phyloP scores from a whole-genome alignment of 2,329 filamentous ascomycete species.

The Colletotrichum lupini region DNA sequence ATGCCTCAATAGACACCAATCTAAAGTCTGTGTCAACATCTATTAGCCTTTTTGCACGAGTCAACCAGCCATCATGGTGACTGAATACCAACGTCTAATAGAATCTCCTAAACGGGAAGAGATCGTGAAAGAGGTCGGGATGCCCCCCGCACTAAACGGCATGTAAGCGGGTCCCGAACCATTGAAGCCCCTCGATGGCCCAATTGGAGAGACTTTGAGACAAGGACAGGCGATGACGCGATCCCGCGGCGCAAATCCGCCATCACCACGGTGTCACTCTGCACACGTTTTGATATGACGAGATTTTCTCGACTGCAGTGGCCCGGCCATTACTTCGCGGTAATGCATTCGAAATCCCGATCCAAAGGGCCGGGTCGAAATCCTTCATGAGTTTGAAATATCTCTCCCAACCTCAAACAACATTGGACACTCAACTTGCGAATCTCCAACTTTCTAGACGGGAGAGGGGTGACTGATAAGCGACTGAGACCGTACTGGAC shows the following conservation, averaged over 20 bases:
- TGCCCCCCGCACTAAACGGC: conserved; percentile 13
- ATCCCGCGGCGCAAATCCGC: conserved; percentile 31
- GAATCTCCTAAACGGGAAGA: not conserved
- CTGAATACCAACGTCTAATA: not conserved
- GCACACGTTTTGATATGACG: not conserved
- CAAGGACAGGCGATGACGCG: conserved; percentile 25
- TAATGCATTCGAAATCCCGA: conserved; percentile 17
- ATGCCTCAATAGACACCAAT: not conserved
- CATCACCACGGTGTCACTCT: conserved; percentile 10
- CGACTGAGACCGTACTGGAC: not conserved
- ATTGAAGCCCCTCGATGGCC: conserved; percentile 8
- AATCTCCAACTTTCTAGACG: not conserved
- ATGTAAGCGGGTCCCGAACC: conserved; percentile 12
- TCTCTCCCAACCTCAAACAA: not conserved
- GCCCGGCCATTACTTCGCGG: conserved; percentile 13
- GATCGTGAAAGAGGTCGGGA: not conserved
- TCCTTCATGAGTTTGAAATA: not conserved
- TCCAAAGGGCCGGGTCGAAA: not conserved
- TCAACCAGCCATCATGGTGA: not conserved
- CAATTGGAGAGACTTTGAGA: conserved; percentile 12
- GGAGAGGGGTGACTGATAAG: not conserved
- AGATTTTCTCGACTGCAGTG: not conserved
- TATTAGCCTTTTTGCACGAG: not conserved
- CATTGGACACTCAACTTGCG: not conserved
- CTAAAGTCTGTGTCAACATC: not conserved